phyloP scores from a whole-genome alignment of 179 eudicot genomes.

The Beta corolliflora region DNA sequence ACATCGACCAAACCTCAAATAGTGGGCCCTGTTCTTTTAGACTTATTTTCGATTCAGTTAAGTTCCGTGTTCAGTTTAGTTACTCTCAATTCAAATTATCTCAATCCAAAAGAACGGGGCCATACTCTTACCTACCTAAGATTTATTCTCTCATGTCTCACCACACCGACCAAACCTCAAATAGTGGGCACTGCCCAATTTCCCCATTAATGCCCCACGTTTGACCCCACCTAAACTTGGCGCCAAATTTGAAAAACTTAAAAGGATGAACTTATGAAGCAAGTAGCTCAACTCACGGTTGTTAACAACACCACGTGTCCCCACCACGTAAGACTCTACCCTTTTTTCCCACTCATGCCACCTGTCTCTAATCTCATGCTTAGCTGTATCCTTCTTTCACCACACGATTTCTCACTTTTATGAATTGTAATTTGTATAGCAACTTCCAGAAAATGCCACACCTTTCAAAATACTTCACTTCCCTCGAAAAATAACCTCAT shows the following conservation, averaged over 20 bases:
- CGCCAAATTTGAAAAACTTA: conserved; percentile 11
- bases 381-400: conserved; percentile 17
- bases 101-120: no score
- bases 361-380: conserved; percentile 23
- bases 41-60: no score
- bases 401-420: conserved; percentile 14
- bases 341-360: background rate
- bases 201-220: background rate
- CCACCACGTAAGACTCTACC: background rate
- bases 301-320: conserved; percentile 19
- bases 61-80: no score
- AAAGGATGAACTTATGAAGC: no score
- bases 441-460: conserved; percentile 34
- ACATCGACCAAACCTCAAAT: no score
- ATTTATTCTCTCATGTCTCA: background rate
- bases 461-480: background rate
- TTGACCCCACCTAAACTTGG: background rate
- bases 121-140: background rate
- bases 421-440: background rate
- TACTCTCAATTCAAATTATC: no score
- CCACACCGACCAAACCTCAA: conserved; percentile 1
- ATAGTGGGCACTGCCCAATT: background rate
- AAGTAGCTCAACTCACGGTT: background rate
- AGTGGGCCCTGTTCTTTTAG: no score
- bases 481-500: background rate